Conservation (phyloP, 495 filamentous ascomycete species). For the Glarea lozoyensis region DNA sequence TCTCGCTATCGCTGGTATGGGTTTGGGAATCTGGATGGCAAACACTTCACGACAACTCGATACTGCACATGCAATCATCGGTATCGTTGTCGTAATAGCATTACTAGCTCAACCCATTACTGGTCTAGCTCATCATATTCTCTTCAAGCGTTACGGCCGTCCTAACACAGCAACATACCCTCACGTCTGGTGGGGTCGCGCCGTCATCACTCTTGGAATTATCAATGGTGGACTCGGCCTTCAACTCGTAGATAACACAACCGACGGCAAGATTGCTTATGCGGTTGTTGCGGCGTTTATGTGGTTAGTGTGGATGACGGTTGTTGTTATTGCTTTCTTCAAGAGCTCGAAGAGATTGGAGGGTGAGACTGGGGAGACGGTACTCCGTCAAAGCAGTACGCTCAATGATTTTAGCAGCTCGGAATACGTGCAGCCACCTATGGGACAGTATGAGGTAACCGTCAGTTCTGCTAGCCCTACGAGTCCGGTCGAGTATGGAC, state of each 20-base stretch:
- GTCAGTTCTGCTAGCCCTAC: too few relatives aligned
- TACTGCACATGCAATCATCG: conserved; percentile 36
- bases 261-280: conserved; percentile 41
- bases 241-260: conserved; percentile 26
- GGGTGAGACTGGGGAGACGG: conserved; percentile 1
- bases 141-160: conserved; percentile 35
- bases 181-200: conserved; percentile 64
- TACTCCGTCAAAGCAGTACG: neutral
- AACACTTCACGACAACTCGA: conserved; percentile 22
- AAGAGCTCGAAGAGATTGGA: neutral
- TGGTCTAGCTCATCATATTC: conserved; percentile 54
- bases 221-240: conserved; percentile 66
- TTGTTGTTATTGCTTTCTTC: conserved; percentile 8
- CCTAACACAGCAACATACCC: conserved; percentile 46
- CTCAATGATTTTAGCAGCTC: neutral
- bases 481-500: too few relatives aligned
- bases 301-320: conserved; percentile 15
- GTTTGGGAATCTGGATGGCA: conserved; percentile 46
- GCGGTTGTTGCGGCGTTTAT: conserved; percentile 47
- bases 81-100: conserved; percentile 47
- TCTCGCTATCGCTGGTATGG: conserved; percentile 50
- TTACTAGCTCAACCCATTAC: conserved; percentile 53
- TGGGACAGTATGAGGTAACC: too few relatives aligned
- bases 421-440: too few relatives aligned
- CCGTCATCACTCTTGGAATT: conserved; percentile 51